phyloP scores from a whole-genome alignment of 495 filamentous ascomycete species.

The Pseudevernia furfuracea region DNA sequence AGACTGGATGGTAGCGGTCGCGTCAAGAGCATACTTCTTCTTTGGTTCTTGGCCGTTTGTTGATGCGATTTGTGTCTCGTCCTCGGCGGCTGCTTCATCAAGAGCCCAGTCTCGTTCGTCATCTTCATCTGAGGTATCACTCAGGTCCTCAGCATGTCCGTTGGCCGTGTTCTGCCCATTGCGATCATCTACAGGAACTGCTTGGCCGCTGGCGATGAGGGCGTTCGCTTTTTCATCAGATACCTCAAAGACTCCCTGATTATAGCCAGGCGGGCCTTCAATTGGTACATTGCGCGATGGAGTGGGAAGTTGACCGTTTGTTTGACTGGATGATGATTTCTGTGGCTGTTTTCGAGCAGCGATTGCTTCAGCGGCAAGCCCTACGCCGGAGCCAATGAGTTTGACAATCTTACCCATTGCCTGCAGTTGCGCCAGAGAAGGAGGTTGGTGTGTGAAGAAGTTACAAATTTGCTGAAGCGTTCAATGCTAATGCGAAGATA shows the following conservation, averaged over 20 bases:
- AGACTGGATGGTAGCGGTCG: too few species aligned
- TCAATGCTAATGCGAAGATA: too few species aligned
- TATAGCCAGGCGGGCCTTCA: too few species aligned
- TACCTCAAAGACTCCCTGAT: background rate
- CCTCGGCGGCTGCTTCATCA: too few species aligned
- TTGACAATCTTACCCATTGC: background rate
- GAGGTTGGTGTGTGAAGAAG: too few species aligned
- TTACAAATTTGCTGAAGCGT: too few species aligned
- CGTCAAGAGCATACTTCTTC: slow-evolving; percentile 1
- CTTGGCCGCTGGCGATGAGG: slow-evolving; percentile 8
- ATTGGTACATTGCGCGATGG: too few species aligned
- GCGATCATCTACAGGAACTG: background rate
- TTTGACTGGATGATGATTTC: background rate
- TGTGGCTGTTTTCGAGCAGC: background rate
- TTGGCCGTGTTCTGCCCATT: too few species aligned
- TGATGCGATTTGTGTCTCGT: too few species aligned
- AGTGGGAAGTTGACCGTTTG: background rate
- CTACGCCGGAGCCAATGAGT: slow-evolving; percentile 8
- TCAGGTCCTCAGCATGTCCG: background rate
- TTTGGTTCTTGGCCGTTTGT: background rate
- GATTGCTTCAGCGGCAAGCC: slow-evolving; percentile 8
- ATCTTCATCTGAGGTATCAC: background rate
- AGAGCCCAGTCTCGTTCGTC: too few species aligned
- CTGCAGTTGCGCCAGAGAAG: too few species aligned
- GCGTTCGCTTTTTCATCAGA: slow-evolving; percentile 1